Evolutionary conservation across 305 asterid species (phyloP), one percentile per base, ranked within the genome.

Genomic region (Nicotiana rustica): DNA sequence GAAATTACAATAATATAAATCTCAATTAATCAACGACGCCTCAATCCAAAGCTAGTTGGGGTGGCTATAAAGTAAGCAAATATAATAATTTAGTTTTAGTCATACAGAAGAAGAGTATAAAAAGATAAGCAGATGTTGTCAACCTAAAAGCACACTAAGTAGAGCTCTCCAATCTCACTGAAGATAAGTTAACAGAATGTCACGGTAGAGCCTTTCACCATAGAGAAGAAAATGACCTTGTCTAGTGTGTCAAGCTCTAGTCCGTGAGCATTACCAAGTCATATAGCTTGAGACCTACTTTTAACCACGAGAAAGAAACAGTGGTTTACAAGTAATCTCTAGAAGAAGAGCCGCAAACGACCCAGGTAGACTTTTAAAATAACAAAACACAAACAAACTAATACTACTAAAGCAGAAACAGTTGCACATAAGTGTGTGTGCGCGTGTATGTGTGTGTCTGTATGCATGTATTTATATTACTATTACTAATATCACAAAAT

Each of bases 341-440:
- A 38, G 57, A 69, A 38, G 56, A 69, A 68, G 56, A 9, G 13
- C 9, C 41, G 56, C 56, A n/a, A 68, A 38, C 19, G 77, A 69
- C 4, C 57, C 33, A 38, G 56, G 5, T n/a, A 4, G 44, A 38
- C 31, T 69, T 68, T 69, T n/a, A 38, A 38, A 44, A 69, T 69
- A n/a, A 38, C 10, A 55, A 55, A 14, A 5, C n/a, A 55, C 59
- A 55, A 55, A 55, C 59, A 55, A 55, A 55, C n/a, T 19, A 70
- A 44, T 44, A 41, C 35, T 70, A 41, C 60, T 69, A 38, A 68
- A 70, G 60, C 78, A 44, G 78, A 71, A 71, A 71, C 38, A 71
- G 4, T 29, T 71, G 78, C 78, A 70, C 60, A 41, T 19, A 70
- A 70, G 60, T 6, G 18, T 18, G 36, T 19, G 79, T 18, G 52